Conservation (phyloP, 176 grass and related monocot genomes). For the Zea mays region Zm-B73-REFERENCE-NAM-5.0 NC_050097.1:213890501-213891000, state of each 20-base stretch:
- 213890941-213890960: constrained; percentile 89
- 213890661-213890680: constrained; percentile 93
- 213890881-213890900: constrained; percentile 97
- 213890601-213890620: constrained; percentile 24
- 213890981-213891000: constrained; percentile 93
- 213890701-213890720: constrained; percentile 99
- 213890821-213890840: constrained; percentile 5
- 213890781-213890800: constrained; percentile 97
- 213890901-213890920: constrained; percentile 90
- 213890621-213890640: constrained; percentile 84
- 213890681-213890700: constrained; percentile 97
- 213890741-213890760: constrained; percentile 86
- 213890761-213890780: constrained; percentile 99
- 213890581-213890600: neutral
- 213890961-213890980: constrained; percentile 96
- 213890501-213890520: constrained; percentile 1
- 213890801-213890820: constrained; percentile 18
- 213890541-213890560: neutral
- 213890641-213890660: constrained; percentile 91
- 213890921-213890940: constrained; percentile 95
- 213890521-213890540: neutral
- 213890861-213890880: constrained; percentile 32
- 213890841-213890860: constrained; percentile 14
- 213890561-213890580: neutral
- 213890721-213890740: constrained; percentile 99